Evolutionary conservation across 495 filamentous ascomycete genomes (phyloP).

Genomic region (Clohesyomyces aquaticus): DNA sequence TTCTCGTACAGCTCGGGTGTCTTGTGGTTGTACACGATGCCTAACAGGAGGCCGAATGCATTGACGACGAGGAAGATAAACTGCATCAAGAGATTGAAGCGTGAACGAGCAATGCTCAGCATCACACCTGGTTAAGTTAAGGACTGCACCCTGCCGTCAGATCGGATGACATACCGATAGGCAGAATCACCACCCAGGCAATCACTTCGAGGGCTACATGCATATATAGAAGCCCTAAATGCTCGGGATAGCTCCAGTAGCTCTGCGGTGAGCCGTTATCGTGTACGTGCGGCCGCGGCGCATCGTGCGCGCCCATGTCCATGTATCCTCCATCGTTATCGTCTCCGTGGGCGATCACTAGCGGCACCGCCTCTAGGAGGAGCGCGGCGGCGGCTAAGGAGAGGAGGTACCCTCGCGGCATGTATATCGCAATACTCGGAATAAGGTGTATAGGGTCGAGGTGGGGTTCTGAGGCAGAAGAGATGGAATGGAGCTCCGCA

Average conservation of each 20-base stretch:
- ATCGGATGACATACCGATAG: constrained; percentile 64
- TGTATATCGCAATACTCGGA: constrained; percentile 24
- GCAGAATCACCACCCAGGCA: constrained; percentile 83
- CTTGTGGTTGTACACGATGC: constrained; percentile 75
- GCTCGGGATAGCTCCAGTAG: constrained; percentile 75
- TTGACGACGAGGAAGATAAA: constrained; percentile 76
- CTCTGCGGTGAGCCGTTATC: constrained; percentile 47
- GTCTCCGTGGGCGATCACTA: constrained; percentile 44
- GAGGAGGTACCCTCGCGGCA: constrained; percentile 30
- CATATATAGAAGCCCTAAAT: constrained; percentile 67
- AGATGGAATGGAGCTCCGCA: no score
- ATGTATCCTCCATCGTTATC: constrained; percentile 29
- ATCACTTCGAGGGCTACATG: constrained; percentile 82
- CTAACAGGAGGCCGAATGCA: constrained; percentile 69
- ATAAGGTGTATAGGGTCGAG: background rate
- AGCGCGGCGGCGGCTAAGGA: constrained; percentile 41
- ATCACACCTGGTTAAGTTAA: constrained; percentile 65
- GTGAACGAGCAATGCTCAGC: constrained; percentile 81
- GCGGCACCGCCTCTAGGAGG: constrained; percentile 45
- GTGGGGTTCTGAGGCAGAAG: no score
- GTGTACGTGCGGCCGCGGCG: constrained; percentile 9
- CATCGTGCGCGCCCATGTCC: constrained; percentile 28
- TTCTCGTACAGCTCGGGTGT: constrained; percentile 88
- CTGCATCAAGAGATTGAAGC: constrained; percentile 72
- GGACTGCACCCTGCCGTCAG: constrained; percentile 1